Conservation (phyloP, 306 rosid species). For the Rosa multiflora region DNA sequence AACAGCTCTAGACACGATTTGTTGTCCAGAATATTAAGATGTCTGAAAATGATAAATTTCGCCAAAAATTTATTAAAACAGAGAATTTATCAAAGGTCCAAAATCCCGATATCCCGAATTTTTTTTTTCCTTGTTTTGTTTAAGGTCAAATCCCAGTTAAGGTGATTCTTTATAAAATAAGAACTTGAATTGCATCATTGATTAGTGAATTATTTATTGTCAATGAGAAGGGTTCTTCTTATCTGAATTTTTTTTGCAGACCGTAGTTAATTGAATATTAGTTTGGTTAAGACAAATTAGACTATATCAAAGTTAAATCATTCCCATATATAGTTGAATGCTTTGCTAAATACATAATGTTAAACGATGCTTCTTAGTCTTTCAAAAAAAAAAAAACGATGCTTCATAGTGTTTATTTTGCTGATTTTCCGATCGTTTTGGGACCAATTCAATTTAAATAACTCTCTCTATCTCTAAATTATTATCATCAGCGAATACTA, state of each 20-base stretch:
- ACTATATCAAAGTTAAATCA: constrained; percentile 9
- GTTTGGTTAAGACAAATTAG: neutral
- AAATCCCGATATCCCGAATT: too few relatives aligned
- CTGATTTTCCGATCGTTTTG: neutral
- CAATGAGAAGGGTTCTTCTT: neutral
- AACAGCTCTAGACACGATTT: too few relatives aligned
- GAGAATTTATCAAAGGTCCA: too few relatives aligned
- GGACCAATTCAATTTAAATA: constrained; percentile 11
- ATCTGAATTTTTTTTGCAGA: neutral
- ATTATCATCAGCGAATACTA: neutral
- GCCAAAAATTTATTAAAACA: too few relatives aligned
- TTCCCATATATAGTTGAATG: neutral
- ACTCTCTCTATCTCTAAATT: neutral
- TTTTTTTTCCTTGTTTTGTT: too few relatives aligned
- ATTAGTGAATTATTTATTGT: neutral
- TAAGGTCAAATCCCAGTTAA: neutral
- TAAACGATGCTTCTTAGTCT: neutral
- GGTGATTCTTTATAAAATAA: neutral
- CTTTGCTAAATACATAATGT: neutral
- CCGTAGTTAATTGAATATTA: neutral
- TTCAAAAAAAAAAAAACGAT: neutral
- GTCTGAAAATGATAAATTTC: too few relatives aligned
- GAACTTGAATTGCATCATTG: neutral
- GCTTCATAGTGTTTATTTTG: neutral
- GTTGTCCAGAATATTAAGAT: too few relatives aligned